Evolutionary conservation across 1,284 basidiomycete genomes (phyloP), one percentile per base, ranked within the genome.

Genomic region (Thecaphora frezii): DNA sequence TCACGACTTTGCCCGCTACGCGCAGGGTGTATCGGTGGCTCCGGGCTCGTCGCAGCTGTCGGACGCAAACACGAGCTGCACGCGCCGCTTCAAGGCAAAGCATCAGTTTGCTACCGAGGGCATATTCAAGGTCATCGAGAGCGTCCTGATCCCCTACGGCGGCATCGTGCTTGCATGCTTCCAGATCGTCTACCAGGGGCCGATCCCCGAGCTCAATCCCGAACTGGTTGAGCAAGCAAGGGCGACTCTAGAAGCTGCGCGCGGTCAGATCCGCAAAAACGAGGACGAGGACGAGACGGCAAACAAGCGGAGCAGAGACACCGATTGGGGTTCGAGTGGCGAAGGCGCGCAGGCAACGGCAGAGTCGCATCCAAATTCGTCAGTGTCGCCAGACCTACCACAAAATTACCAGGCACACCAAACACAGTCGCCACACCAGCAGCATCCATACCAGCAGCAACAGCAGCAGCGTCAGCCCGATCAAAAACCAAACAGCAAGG

Each of bases 121-220:
- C 44, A 68, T 85, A 79, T 72, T 79, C 33, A 73, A 82, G 19
- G 84, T 88, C 72, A 87, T 94, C 46, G 89, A 91, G 74, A 91
- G 89, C 78, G 89, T 94, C 58, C 91, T 93, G 81, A 92, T 94
- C 79, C 91, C 91, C 64, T 91, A 94, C 84, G 93, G 91, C 85
- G 81, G 78, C 83, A 82, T 82, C 63, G 78, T 81, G 13, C 79
- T 82, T 40, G 80, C 81, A 3, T 82, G 80, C 61, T 82, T 81
- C 62, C 77, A 81, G 65, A 82, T 79, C 38, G 79, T 73, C 0
- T 71, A 58, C 43, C 69, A 70, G 50, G 66, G 71, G 38, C 48
- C 47, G 9, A 43, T 72, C n/a, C 55, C 63, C 14, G 25, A 50
- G 21, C 51, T 61, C 2, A 62, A 68, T 44, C 51, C 58, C 2